Base-by-base conservation (phyloP, 305 asterid species). In the Solanum hybrid region DNA sequence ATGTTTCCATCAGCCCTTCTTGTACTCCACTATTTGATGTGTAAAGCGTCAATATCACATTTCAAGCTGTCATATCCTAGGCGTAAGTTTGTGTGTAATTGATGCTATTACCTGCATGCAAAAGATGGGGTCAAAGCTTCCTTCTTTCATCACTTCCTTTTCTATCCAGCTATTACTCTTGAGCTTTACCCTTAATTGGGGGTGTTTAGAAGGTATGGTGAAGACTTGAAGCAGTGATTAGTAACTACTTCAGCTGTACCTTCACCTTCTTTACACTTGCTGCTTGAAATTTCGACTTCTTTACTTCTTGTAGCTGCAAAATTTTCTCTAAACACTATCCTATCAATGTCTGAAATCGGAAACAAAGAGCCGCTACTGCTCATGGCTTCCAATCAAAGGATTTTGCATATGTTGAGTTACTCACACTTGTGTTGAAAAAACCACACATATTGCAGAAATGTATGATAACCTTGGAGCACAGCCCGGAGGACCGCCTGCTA, bases 401-500 rank as follows among this genome's bases (percentile, higher is more conserved):
- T 82, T 46, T 46, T 51, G 26, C 17, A 1, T 82, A 46, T 82
- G 73, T 29, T 46, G 71, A 42, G 4, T 46, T 29, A 29, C 40
- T 46, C 73, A 82, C 86, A 81, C 38, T 46, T 82, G 40, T 46
- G n/a, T 29, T 46, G 87, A 27, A 29, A 46, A 26, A 27, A 14
- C 24, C 38, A 82, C 40, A 12, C 35, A 31, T 82, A 27, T n/a
- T 78, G 85, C 79, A 90, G 93, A 89, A 56, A 90, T 92, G 93
- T 90, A 90, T 85, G 92, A 90, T 92, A 90, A 87, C 90, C 88
- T 90, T 64, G 91, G 91, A 69, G 79, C 90, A 87, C 91, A 90
- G 79, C 89, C 93, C 10, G 91, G 91, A 77, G 91, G 81, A 51
- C 92, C 89, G 2, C 72, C 89, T 56, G 40, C 84, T 46, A 79